Evolutionary conservation across 2,329 filamentous ascomycete species (phyloP), one percentile per base, ranked within the genome.

Genomic region (Colletotrichum filicis): DNA sequence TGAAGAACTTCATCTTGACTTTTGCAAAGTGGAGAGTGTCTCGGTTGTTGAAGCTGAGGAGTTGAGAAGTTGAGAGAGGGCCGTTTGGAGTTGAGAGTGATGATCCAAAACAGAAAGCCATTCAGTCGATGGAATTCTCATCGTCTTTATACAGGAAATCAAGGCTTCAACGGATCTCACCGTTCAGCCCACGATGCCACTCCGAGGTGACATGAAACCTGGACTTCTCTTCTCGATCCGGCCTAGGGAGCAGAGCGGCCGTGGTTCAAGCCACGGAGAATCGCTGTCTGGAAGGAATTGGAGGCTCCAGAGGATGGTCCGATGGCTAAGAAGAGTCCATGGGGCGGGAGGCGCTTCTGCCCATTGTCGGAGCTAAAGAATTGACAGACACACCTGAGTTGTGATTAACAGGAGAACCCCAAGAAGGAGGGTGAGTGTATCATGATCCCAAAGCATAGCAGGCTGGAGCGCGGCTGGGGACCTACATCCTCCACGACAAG

Each of bases 1-100:
- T 70, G 72, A 82, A 76, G 77, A 83, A 81, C 79, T 82, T 84
- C 83, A 85, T 85, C 49, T 72, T 74, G 62, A 37, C 37, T 55
- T 55, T 3, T 71, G 53, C n/a, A 35, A 52, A 22, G 26, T 56
- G 22, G 56, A 57, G 30, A 32, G 19, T 59, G 55, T 14, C 32
- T 30, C 37, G 63, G 12, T 19, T 42, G 24, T 68, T 32, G 30
- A 46, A 63, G 59, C 19, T 24, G 30, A 60, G 30, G 53, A 59
- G 46, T 35, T 56, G 42, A 68, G 52, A 19, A 49, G 26, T 46
- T 68, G 58, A 24, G 37, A 42, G 14, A 19, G 14, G 16, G 37
- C 16, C 4, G 37, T 42, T 42, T 42, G 52, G 28, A 49, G 26
- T 46, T 68, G 58, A 24, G 58, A 3, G 63, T 59, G 58, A 22